phyloP scores from a whole-genome alignment of 2,329 filamentous ascomycete genomes.

The Metarhizium humberi region DNA sequence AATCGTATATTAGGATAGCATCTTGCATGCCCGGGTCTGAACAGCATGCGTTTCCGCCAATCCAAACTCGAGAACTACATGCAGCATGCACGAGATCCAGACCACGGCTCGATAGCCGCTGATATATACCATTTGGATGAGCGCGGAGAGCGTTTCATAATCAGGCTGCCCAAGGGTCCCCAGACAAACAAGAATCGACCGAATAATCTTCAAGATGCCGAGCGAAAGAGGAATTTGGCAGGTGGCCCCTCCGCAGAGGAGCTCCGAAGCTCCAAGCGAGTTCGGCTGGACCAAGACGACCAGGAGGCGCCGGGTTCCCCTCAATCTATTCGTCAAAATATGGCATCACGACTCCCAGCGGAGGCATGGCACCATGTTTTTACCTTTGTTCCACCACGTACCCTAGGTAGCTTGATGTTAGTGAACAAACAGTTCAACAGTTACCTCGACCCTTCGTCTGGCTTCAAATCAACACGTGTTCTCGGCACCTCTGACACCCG shows the following conservation, averaged over 20 bases:
- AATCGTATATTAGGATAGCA: not conserved
- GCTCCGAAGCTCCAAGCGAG: conserved; percentile 5
- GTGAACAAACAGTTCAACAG: conserved; percentile 59
- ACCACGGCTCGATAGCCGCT: not conserved
- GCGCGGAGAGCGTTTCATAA: not conserved
- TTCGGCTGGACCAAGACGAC: not conserved
- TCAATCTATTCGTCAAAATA: conserved; percentile 1
- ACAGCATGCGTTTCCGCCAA: not conserved
- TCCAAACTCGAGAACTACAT: not conserved
- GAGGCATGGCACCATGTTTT: conserved; percentile 66
- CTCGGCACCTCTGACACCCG: conserved; percentile 13
- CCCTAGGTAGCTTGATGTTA: conserved; percentile 54
- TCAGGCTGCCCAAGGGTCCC: not conserved
- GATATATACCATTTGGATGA: not conserved
- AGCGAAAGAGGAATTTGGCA: not conserved
- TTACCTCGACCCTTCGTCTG: conserved; percentile 43
- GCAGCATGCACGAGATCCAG: not conserved
- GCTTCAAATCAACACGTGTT: conserved; percentile 14
- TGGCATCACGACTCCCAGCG: conserved; percentile 34
- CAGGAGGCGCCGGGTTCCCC: not conserved
- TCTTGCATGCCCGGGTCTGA: not conserved
- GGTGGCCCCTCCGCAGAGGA: not conserved
- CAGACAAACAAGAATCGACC: not conserved
- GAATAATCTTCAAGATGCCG: not conserved
- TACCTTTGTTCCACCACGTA: conserved; percentile 52